These are phyloP conservation scores for Flaveria floridana DNA, from an alignment of 140 eudicot species.

Conservation along the genomic window DNA sequence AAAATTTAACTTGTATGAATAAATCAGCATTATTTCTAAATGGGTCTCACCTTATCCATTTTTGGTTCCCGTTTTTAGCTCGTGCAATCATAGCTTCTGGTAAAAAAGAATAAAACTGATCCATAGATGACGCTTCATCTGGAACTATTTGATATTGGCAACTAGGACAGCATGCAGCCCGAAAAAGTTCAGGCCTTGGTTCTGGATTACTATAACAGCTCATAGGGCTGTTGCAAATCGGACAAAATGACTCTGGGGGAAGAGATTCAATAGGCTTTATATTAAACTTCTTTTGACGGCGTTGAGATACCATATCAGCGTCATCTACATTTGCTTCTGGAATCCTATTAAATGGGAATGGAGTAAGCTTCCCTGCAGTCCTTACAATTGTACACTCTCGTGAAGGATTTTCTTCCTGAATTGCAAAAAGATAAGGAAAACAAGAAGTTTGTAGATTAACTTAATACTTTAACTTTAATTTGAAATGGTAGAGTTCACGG, in stretches of 20 bases:
- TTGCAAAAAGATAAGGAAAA: slow-evolving; percentile 5
- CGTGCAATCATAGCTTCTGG: slow-evolving; percentile 48
- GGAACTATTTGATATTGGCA: slow-evolving; percentile 92
- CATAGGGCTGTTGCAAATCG: slow-evolving; percentile 78
- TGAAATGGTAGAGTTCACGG: background rate
- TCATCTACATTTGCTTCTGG: slow-evolving; percentile 54
- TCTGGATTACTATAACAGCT: slow-evolving; percentile 28
- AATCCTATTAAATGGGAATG: slow-evolving; percentile 75
- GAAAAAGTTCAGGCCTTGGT: slow-evolving; percentile 27
- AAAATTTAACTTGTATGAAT: background rate
- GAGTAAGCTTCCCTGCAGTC: slow-evolving; percentile 93
- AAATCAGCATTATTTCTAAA: background rate
- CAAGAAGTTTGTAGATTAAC: background rate
- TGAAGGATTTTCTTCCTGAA: slow-evolving; percentile 92
- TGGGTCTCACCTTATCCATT: slow-evolving; percentile 55
- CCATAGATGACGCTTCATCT: slow-evolving; percentile 50
- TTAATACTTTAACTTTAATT: background rate
- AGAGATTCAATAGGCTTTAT: slow-evolving; percentile 66
- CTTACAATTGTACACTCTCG: slow-evolving; percentile 92
- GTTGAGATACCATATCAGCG: slow-evolving; percentile 54
- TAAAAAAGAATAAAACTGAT: slow-evolving; percentile 57
- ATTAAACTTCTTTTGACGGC: slow-evolving; percentile 83
- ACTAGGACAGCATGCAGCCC: slow-evolving; percentile 59
- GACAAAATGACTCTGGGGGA: slow-evolving; percentile 81
- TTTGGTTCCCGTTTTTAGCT: slow-evolving; percentile 43